Evolutionary conservation across 83 land plant species (phyloP).

Genomic region (Diphasiastrum complanatum): DNA sequence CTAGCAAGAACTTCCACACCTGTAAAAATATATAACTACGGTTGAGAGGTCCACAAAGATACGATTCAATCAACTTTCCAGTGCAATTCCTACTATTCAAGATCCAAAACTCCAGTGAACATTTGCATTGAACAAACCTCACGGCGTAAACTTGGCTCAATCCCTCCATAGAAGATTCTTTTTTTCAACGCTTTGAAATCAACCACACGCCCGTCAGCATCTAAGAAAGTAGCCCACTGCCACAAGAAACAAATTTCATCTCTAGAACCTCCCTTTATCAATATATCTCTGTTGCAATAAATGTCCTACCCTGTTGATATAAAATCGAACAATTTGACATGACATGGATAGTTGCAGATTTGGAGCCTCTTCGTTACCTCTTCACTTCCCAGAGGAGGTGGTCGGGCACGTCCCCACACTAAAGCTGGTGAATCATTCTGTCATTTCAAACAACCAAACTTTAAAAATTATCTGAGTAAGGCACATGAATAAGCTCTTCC

Average conservation of each 20-base stretch:
- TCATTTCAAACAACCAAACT: slow-evolving; percentile 1
- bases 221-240: slow-evolving; percentile 78
- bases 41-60: background rate
- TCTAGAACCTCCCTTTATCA: background rate
- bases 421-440: slow-evolving; percentile 64
- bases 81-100: background rate
- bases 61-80: background rate
- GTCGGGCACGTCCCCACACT: slow-evolving; percentile 83
- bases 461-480: background rate
- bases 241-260: background rate
- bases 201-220: slow-evolving; percentile 69
- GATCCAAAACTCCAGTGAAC: background rate
- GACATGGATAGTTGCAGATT: background rate
- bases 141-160: slow-evolving; percentile 54
- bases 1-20: slow-evolving; percentile 90
- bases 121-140: slow-evolving; percentile 42
- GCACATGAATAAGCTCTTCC: background rate
- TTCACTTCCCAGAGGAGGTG: slow-evolving; percentile 58
- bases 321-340: background rate
- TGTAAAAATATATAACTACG: slow-evolving; percentile 17
- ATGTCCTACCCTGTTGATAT: background rate
- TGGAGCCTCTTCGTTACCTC: slow-evolving; percentile 45
- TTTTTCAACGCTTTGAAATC: slow-evolving; percentile 71
- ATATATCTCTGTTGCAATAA: too few relatives aligned
- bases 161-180: slow-evolving; percentile 87